These are phyloP conservation scores for Rhynchospora pubera DNA, from an alignment of 176 grass and related monocot species.

Conservation along the genomic window DNA sequence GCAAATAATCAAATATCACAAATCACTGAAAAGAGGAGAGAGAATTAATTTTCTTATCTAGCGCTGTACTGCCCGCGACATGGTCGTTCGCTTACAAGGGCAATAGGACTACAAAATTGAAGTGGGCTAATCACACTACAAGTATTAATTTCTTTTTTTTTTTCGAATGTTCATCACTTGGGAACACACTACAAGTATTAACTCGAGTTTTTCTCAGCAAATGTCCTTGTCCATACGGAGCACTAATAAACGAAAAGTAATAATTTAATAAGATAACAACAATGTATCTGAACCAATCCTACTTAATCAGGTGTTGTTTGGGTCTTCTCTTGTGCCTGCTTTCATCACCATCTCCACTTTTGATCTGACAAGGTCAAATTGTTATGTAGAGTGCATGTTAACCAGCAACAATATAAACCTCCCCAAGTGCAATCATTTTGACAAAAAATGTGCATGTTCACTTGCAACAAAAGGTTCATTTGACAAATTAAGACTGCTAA, in stretches of 20 bases:
- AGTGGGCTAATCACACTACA: not conserved
- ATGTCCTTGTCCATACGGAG: not conserved
- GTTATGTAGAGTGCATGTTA: no score
- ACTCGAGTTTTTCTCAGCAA: not conserved
- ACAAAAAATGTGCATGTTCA: not conserved
- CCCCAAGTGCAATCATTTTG: not conserved
- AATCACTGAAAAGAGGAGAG: no score
- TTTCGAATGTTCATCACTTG: no score
- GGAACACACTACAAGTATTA: not conserved
- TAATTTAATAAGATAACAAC: not conserved
- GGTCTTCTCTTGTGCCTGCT: slow-evolving; percentile 37
- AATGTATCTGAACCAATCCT: not conserved
- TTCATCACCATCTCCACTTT: slow-evolving; percentile 25
- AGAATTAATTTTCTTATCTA: no score
- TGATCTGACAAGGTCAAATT: not conserved
- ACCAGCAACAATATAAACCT: not conserved
- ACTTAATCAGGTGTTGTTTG: slow-evolving; percentile 20
- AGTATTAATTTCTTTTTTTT: no score
- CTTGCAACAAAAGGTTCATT: no score
- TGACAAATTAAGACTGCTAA: not conserved
- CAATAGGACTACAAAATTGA: slow-evolving; percentile 26
- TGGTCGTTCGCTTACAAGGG: not conserved
- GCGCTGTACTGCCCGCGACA: no score
- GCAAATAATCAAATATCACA: no score
- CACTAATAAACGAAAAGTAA: not conserved